phyloP scores from a whole-genome alignment of 2,329 filamentous ascomycete genomes.

The Stachybotrys echinatus region DNA sequence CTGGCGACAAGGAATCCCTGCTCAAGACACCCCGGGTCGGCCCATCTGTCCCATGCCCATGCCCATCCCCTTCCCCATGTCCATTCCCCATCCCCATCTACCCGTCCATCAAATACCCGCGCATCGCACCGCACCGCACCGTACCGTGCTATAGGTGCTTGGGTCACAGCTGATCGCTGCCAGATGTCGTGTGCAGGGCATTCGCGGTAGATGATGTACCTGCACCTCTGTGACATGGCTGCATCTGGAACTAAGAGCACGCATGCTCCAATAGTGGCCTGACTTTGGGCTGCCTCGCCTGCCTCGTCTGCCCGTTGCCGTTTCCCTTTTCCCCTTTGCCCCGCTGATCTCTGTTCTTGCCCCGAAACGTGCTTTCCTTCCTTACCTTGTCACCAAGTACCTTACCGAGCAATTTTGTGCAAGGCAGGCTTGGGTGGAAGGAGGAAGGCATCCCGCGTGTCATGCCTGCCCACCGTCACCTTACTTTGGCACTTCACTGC shows the following conservation, averaged over 20 bases:
- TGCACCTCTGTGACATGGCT: not conserved
- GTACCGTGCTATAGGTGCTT: not conserved
- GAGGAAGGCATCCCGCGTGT: too few relatives aligned
- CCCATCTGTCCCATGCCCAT: not conserved
- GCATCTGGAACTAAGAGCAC: not conserved
- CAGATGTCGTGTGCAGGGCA: not conserved
- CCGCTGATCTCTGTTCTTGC: not conserved
- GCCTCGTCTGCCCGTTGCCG: not conserved
- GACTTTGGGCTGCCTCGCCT: not conserved
- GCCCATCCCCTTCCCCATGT: too few relatives aligned
- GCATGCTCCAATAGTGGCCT: not conserved
- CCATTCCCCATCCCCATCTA: not conserved
- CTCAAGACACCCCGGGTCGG: not conserved
- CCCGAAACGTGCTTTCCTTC: not conserved
- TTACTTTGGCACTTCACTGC: too few relatives aligned
- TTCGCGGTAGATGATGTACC: not conserved
- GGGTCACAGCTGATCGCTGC: not conserved
- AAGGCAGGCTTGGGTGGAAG: too few relatives aligned
- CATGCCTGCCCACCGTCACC: too few relatives aligned
- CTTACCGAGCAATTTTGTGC: too few relatives aligned
- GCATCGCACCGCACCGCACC: not conserved
- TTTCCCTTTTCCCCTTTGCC: not conserved
- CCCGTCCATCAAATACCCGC: not conserved
- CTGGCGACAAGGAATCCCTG: conserved; percentile 3
- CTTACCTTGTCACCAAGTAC: not conserved